Conservation (phyloP, 2,329 filamentous ascomycete species). For the Aspergillus sojae region DNA sequence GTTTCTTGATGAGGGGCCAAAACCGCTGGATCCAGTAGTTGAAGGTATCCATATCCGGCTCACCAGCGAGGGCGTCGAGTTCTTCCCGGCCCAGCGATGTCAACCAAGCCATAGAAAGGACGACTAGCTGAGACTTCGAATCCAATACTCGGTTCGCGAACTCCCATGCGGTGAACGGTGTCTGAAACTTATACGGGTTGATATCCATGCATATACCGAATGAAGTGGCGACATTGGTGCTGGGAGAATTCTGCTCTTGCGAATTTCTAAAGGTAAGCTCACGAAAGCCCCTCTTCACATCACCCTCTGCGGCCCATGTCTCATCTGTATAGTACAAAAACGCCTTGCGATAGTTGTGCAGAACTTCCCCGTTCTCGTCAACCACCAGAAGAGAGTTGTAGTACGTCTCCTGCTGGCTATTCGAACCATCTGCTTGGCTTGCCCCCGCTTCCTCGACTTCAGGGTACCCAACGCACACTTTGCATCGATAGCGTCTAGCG, state of each 20-base stretch:
- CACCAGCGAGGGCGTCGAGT: conserved; percentile 44
- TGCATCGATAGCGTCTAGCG: conserved; percentile 57
- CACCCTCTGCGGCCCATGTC: conserved; percentile 62
- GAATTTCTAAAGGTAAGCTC: conserved; percentile 25
- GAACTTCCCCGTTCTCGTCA: conserved; percentile 54
- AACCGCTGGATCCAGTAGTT: conserved; percentile 66
- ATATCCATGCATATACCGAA: conserved; percentile 59
- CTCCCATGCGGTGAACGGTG: conserved; percentile 62
- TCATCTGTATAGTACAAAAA: conserved; percentile 71
- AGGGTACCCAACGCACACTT: conserved; percentile 67
- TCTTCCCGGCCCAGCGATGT: conserved; percentile 54
- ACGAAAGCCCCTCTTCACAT: conserved; percentile 35
- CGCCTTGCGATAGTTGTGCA: conserved; percentile 64
- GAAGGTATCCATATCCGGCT: conserved; percentile 62
- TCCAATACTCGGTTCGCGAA: conserved; percentile 60
- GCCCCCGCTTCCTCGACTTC: conserved; percentile 43
- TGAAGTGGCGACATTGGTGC: conserved; percentile 40
- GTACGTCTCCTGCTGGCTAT: conserved; percentile 32
- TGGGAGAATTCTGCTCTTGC: conserved; percentile 10
- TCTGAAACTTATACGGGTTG: conserved; percentile 64
- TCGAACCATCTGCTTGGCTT: conserved; percentile 1
- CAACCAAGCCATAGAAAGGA: conserved; percentile 67
- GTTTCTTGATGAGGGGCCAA: conserved; percentile 50
- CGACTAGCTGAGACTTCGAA: conserved; percentile 53
- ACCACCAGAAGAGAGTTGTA: conserved; percentile 65